A percentile compares a stretch with the other conserved stretches of the same genome.
These are phyloP conservation scores for Sanghuangporus sanghuang DNA, from an alignment of 1,284 basidiomycete species.

Conservation along the genomic window DNA sequence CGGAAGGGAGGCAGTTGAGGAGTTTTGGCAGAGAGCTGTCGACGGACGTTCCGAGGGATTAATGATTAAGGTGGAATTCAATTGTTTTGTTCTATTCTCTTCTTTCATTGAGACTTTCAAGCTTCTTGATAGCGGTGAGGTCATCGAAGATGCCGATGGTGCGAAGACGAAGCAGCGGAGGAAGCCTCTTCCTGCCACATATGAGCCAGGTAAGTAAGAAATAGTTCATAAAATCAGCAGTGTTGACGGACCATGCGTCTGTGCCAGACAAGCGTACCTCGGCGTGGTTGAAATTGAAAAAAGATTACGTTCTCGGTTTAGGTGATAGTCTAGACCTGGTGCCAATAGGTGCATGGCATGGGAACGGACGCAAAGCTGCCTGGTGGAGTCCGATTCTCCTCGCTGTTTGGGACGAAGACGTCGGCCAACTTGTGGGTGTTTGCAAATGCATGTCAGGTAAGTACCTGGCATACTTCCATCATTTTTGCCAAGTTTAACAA, in stretches of 20 bases:
- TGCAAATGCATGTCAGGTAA: constrained; percentile 85
- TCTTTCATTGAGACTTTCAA: constrained; percentile 24
- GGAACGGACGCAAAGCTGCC: constrained; percentile 84
- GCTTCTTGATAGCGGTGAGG: constrained; percentile 53
- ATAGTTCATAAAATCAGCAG: background rate
- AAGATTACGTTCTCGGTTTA: constrained; percentile 64
- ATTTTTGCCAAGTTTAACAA: constrained; percentile 3
- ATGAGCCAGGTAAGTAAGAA: constrained; percentile 66
- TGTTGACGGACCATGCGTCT: background rate
- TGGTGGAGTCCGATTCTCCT: constrained; percentile 95
- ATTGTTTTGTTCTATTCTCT: constrained; percentile 13
- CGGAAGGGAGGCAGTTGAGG: constrained; percentile 60
- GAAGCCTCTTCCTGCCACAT: constrained; percentile 81
- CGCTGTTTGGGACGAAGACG: constrained; percentile 71
- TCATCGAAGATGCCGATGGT: constrained; percentile 31
- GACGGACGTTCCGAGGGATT: constrained; percentile 85
- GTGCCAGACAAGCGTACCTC: constrained; percentile 66
- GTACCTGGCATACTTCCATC: constrained; percentile 20
- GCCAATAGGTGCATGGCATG: constrained; percentile 85
- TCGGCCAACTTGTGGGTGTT: constrained; percentile 70
- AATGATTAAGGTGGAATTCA: constrained; percentile 79
- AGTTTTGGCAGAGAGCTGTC: constrained; percentile 80
- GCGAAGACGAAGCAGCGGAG: constrained; percentile 41
- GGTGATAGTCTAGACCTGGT: constrained; percentile 56
- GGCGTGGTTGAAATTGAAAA: constrained; percentile 85